Conservation (phyloP, 345 rosid genomes). For the Eucalyptus marginata region DNA sequence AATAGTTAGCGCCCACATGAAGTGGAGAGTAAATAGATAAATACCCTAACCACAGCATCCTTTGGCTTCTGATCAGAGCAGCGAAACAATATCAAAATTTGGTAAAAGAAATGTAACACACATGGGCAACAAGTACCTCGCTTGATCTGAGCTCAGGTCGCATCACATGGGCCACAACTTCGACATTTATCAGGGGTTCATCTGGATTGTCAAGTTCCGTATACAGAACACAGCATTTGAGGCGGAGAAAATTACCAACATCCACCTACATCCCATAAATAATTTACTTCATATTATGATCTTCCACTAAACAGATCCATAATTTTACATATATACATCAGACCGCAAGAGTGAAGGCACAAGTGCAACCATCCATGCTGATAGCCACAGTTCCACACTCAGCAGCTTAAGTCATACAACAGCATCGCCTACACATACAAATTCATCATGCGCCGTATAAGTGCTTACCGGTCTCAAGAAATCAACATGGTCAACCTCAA, state of each 20-base stretch:
- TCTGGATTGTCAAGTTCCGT: conserved; percentile 47
- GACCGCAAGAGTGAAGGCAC: not conserved
- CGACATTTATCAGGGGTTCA: conserved; percentile 53
- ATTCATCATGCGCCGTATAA: not conserved
- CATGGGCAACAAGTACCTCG: conserved; percentile 32
- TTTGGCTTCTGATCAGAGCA: not conserved
- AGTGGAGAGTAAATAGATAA: not conserved
- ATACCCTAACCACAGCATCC: not conserved
- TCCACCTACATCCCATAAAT: conserved; percentile 37
- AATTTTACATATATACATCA: not conserved
- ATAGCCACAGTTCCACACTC: not conserved
- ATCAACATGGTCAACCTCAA: conserved; percentile 87
- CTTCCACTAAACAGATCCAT: not conserved
- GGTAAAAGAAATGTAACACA: not conserved
- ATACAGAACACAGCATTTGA: conserved; percentile 73
- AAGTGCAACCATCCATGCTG: not conserved
- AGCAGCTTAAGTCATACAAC: not conserved
- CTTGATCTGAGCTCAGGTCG: conserved; percentile 64
- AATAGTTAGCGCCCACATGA: not conserved
- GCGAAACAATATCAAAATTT: not conserved
- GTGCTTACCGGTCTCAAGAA: conserved; percentile 73
- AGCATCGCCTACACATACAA: not conserved
- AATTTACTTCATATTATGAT: not conserved
- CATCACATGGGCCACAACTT: conserved; percentile 79
- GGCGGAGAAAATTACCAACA: conserved; percentile 78